Percentiles rank a stretch among this genome's conserved stretches.
phyloP scores from a whole-genome alignment of 75 land plant species.

The Adiantum capillusveneris region DNA sequence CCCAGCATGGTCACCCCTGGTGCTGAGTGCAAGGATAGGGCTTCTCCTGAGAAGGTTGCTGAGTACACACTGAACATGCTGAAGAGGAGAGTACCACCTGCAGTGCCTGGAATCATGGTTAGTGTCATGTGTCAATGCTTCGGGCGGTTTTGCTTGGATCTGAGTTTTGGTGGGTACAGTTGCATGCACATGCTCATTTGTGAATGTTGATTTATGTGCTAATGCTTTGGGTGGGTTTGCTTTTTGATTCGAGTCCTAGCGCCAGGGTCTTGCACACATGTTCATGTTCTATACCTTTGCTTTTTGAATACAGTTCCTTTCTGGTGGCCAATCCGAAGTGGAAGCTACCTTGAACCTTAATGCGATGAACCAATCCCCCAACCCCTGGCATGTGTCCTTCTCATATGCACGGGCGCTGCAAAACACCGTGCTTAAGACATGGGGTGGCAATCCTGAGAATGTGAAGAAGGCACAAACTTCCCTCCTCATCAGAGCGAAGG shows the following conservation, averaged over 20 bases:
- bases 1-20: conserved; percentile 94
- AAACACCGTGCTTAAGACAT: conserved; percentile 61
- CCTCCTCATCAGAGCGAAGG: conserved; percentile 38
- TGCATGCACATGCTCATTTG: no score
- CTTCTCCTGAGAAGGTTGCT: conserved; percentile 59
- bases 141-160: no score
- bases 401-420: conserved; percentile 61
- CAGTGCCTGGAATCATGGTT: conserved; percentile 97
- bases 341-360: conserved; percentile 77
- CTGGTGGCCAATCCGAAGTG: conserved; percentile 82
- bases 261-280: no score
- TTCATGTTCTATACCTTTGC: neutral
- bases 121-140: neutral
- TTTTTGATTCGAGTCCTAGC: no score
- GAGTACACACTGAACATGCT: conserved; percentile 64
- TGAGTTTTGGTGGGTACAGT: no score
- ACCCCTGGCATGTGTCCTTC: conserved; percentile 70
- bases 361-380: conserved; percentile 60
- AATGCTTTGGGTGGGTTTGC: no score
- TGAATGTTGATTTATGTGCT: neutral
- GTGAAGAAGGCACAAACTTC: conserved; percentile 50
- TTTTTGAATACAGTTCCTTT: conserved; percentile 41
- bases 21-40: conserved; percentile 61
- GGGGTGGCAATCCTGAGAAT: conserved; percentile 58
- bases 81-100: conserved; percentile 54